Evolutionary conservation across 2,329 filamentous ascomycete species (phyloP).

Genomic region (Massarina eburnea): DNA sequence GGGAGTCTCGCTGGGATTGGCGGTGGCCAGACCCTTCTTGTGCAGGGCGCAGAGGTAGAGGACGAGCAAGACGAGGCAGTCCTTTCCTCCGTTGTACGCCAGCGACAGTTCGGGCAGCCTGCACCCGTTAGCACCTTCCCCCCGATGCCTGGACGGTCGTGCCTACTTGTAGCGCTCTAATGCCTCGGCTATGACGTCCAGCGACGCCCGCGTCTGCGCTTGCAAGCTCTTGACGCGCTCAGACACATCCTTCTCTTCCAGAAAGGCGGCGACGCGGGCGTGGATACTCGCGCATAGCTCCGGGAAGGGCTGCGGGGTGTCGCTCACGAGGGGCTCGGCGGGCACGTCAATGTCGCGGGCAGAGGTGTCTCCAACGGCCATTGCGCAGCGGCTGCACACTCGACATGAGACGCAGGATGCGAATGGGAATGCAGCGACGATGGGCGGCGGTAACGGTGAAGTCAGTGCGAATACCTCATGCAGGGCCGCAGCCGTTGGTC

Average conservation of each 20-base stretch:
- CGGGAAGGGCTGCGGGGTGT: conserved; percentile 50
- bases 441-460: neutral
- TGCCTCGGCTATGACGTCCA: conserved; percentile 74
- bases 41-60: conserved; percentile 73
- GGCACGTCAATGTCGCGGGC: conserved; percentile 40
- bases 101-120: conserved; percentile 80
- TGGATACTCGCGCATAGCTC: conserved; percentile 56
- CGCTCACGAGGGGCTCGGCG: conserved; percentile 40
- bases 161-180: conserved; percentile 73
- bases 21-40: conserved; percentile 31
- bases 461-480: neutral
- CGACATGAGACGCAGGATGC: conserved; percentile 36
- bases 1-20: conserved; percentile 21
- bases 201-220: conserved; percentile 69
- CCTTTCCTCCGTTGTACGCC: conserved; percentile 97
- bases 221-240: conserved; percentile 67
- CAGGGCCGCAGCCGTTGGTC: neutral
- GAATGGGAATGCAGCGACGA: neutral
- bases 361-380: conserved; percentile 33
- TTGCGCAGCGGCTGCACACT: conserved; percentile 36
- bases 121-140: conserved; percentile 8
- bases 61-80: conserved; percentile 89
- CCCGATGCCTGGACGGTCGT: neutral
- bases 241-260: conserved; percentile 60
- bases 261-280: conserved; percentile 64